phyloP scores from a whole-genome alignment of 2,329 filamentous ascomycete species.

The Xylaria digitata region DNA sequence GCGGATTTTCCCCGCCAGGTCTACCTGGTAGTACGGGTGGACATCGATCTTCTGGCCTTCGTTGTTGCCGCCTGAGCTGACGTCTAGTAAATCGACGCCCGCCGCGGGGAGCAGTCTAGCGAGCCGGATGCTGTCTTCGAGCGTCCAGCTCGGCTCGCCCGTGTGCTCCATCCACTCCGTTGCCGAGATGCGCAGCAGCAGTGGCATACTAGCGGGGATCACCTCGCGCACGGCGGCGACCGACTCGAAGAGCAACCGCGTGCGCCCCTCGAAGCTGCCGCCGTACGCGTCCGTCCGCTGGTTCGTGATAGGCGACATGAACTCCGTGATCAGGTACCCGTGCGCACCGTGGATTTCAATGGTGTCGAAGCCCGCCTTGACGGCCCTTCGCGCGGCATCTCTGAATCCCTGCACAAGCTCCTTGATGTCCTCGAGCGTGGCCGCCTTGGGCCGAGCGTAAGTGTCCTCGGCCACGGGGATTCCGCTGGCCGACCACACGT shows the following conservation, averaged over 20 bases:
- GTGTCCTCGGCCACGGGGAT: slow-evolving; percentile 65
- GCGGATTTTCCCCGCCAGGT: slow-evolving; percentile 78
- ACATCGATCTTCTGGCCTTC: slow-evolving; percentile 68
- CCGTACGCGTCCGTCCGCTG: slow-evolving; percentile 75
- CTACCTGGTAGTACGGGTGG: slow-evolving; percentile 77
- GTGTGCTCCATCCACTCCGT: slow-evolving; percentile 75
- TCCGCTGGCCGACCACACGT: slow-evolving; percentile 64
- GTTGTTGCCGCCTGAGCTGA: slow-evolving; percentile 80
- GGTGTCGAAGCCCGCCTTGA: slow-evolving; percentile 68
- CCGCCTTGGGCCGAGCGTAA: slow-evolving; percentile 68
- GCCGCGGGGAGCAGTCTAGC: slow-evolving; percentile 75
- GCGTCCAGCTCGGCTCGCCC: slow-evolving; percentile 70
- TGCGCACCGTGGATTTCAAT: slow-evolving; percentile 83
- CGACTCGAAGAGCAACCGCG: slow-evolving; percentile 74
- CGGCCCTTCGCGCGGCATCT: slow-evolving; percentile 52
- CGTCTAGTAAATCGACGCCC: slow-evolving; percentile 86
- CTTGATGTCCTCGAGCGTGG: slow-evolving; percentile 59
- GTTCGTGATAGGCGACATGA: slow-evolving; percentile 77
- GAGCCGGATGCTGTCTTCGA: slow-evolving; percentile 74
- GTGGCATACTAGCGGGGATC: slow-evolving; percentile 72
- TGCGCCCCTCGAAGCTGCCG: slow-evolving; percentile 77
- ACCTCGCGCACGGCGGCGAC: slow-evolving; percentile 70
- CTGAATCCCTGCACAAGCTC: slow-evolving; percentile 52
- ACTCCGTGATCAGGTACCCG: slow-evolving; percentile 78
- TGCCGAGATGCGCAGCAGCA: slow-evolving; percentile 74